These are phyloP conservation scores for Austroboletus novae-zelandiae DNA, from an alignment of 1,284 basidiomycete species.

Conservation along the genomic window DNA sequence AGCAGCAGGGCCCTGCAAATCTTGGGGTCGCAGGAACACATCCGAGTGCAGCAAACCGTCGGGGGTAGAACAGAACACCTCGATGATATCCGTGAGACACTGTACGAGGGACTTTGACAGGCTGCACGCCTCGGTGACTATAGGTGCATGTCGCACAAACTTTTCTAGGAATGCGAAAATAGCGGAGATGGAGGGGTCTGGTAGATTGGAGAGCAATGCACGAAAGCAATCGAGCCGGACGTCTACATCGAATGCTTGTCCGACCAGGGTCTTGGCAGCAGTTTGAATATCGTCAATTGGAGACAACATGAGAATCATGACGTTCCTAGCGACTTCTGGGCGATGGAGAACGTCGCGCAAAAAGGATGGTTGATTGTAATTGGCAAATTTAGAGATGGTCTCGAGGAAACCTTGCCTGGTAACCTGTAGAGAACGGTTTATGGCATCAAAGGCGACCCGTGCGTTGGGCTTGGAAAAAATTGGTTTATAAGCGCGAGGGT, in stretches of 20 bases:
- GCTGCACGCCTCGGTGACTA: constrained; percentile 80
- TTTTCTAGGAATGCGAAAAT: constrained; percentile 62
- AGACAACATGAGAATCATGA: constrained; percentile 74
- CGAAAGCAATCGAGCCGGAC: constrained; percentile 85
- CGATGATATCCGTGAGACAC: constrained; percentile 89
- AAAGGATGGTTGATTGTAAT: constrained; percentile 50
- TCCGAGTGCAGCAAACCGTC: constrained; percentile 66
- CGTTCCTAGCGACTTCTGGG: constrained; percentile 51
- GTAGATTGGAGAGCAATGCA: constrained; percentile 64
- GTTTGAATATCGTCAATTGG: constrained; percentile 73
- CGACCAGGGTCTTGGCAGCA: constrained; percentile 72
- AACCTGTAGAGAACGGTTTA: constrained; percentile 57
- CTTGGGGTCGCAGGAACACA: constrained; percentile 51
- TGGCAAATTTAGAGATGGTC: constrained; percentile 59
- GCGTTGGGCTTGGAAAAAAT: constrained; percentile 35
- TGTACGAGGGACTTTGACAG: constrained; percentile 85
- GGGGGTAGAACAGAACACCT: constrained; percentile 73
- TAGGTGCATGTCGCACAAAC: constrained; percentile 62
- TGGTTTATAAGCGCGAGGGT: constrained; percentile 46
- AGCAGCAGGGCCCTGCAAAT: constrained; percentile 44
- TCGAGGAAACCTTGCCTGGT: constrained; percentile 64
- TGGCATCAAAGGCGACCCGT: constrained; percentile 40
- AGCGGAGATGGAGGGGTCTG: constrained; percentile 66
- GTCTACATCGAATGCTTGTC: constrained; percentile 83
- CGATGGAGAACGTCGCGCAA: constrained; percentile 53